Base-by-base conservation (phyloP, 768 basidiomycete genomes). In the Mycena latifolia region DNA sequence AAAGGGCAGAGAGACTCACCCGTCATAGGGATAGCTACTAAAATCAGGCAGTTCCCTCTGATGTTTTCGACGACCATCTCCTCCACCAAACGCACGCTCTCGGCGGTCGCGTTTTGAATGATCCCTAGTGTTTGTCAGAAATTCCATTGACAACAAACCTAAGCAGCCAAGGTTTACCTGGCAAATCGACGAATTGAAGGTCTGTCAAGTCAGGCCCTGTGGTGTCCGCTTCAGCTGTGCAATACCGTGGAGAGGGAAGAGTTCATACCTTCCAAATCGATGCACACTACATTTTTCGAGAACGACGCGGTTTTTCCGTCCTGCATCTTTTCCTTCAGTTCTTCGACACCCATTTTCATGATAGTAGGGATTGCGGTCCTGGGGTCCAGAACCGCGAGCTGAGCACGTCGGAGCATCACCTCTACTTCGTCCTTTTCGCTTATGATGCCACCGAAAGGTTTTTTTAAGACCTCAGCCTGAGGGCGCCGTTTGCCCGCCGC, bases 1-100 rank as follows among this genome's bases (percentile, higher is more conserved):
- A n/a, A n/a, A n/a, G n/a, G n/a, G n/a, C n/a, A n/a, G n/a, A n/a
- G n/a, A n/a, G n/a, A n/a, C n/a, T 39, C 53, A 85, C 85, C 86
- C 59, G 82, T 83, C 85, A 87, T n/a, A 0, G 86, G 84, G 11
- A 87, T 69, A 2, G 86, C 82, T 0, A 88, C 80, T 4, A 89
- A 75, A 35, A 89, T 88, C 27, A 89, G 73, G 64, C 81, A 84
- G 55, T 86, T 86, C 7, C 83, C 84, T 41, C 74, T 66, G 60
- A 88, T n/a, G n/a, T n/a, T n/a, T 86, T 78, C 76, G 18, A 75
- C 74, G 15, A 87, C 86, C 63, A 89, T 77, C 24, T 80, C 75
- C 57, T 84, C 81, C 2, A 89, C n/a, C 83, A 88, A 75, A 20
- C 80, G 70, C 2, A 83, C 79, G 2, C 77, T 66, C 1, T 83